phyloP scores from a whole-genome alignment of 495 filamentous ascomycete genomes.

The Penicillium salamii region DNA sequence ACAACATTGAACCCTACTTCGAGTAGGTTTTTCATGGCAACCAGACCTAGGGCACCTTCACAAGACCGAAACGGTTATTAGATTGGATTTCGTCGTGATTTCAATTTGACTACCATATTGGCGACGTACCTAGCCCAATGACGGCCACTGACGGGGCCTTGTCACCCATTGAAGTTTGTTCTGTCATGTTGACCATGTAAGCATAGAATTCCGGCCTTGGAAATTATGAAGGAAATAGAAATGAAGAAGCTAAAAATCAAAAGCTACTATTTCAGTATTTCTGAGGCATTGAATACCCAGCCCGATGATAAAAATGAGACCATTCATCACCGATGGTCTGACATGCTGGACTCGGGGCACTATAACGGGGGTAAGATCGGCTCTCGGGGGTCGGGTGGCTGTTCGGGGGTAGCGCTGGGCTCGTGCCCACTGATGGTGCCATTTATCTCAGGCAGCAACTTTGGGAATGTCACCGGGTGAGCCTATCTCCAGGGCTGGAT shows the following conservation, averaged over 20 bases:
- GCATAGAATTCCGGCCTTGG: too few species aligned
- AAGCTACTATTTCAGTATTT: neutral
- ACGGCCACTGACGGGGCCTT: neutral
- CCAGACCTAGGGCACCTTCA: constrained; percentile 21
- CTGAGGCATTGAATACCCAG: neutral
- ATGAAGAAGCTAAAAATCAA: neutral
- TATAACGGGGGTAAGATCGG: neutral
- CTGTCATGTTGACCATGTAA: neutral
- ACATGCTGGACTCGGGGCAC: neutral
- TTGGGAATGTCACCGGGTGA: too few species aligned
- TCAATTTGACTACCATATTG: neutral
- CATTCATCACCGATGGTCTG: neutral
- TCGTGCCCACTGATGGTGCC: too few species aligned
- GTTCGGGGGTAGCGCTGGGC: neutral
- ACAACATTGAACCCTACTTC: constrained; percentile 38
- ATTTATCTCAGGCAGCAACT: too few species aligned
- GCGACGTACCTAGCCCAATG: neutral
- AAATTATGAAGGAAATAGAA: too few species aligned
- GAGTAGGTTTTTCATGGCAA: constrained; percentile 33
- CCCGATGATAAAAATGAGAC: neutral
- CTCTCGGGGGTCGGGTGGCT: neutral
- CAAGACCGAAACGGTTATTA: neutral
- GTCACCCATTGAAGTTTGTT: neutral
- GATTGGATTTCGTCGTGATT: neutral
- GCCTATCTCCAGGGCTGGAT: too few species aligned